These are phyloP conservation scores for Podosphaera aphanis DNA, from an alignment of 2,329 filamentous ascomycete genomes.

Conservation along the genomic window DNA sequence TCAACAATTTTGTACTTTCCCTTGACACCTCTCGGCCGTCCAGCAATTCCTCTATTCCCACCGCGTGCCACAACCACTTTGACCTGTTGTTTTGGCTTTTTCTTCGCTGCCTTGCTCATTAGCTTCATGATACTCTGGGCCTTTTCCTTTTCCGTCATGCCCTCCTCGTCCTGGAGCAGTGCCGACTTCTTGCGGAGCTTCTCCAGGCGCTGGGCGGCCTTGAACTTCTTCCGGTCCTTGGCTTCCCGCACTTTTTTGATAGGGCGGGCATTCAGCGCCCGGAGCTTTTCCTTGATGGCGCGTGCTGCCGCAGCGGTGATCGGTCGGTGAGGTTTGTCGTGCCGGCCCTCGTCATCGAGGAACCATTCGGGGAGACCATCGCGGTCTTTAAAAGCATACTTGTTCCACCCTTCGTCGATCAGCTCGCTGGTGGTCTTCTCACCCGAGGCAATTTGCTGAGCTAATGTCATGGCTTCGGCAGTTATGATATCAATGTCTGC, in stretches of 20 bases:
- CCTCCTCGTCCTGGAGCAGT: constrained; percentile 66
- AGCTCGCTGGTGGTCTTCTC: constrained; percentile 59
- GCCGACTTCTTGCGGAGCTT: constrained; percentile 97
- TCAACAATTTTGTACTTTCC: constrained; percentile 96
- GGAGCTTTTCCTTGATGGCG: constrained; percentile 84
- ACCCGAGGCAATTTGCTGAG: constrained; percentile 73
- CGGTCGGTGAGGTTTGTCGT: constrained; percentile 70
- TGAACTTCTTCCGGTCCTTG: constrained; percentile 90
- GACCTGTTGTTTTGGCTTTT: constrained; percentile 63
- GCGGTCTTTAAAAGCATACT: constrained; percentile 67
- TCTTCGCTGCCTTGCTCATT: constrained; percentile 60
- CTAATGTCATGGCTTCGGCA: constrained; percentile 96
- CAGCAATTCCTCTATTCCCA: constrained; percentile 62
- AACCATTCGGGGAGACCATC: constrained; percentile 97
- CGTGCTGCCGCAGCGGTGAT: constrained; percentile 72
- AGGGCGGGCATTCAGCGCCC: constrained; percentile 78
- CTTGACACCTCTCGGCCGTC: constrained; percentile 76
- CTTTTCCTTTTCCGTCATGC: constrained; percentile 91
- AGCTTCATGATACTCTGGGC: constrained; percentile 60
- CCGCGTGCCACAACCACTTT: constrained; percentile 78
- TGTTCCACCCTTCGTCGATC: constrained; percentile 83
- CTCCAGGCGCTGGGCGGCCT: constrained; percentile 72
- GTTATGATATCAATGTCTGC: constrained; percentile 92
- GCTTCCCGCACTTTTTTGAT: constrained; percentile 99
- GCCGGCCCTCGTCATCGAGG: constrained; percentile 67